phyloP scores from a whole-genome alignment of 202 grass and related monocot species.

The Musa balbisiana region DNA sequence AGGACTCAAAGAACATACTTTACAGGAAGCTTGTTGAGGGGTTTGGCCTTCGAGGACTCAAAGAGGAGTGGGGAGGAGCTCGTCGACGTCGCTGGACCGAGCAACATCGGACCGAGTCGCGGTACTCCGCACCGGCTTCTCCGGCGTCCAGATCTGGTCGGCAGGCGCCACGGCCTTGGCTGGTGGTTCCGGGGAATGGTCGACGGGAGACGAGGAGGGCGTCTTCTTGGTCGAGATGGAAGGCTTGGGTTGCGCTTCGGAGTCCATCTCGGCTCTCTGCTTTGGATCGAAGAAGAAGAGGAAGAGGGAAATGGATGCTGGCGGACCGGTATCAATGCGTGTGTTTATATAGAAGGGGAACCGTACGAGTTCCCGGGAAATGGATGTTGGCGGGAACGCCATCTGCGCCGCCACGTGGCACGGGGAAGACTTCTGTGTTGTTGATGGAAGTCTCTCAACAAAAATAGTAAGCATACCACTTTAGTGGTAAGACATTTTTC shows the following conservation, averaged over 20 bases:
- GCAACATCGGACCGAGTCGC: constrained; percentile 2
- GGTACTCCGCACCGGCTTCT: constrained; percentile 33
- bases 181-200: background rate
- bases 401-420: too few species aligned
- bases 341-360: too few species aligned
- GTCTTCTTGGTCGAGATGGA: background rate
- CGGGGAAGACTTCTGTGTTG: too few species aligned
- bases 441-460: too few species aligned
- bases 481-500: too few species aligned
- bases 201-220: background rate
- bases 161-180: background rate
- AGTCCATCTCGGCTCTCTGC: background rate
- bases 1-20: constrained; percentile 26
- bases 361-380: too few species aligned
- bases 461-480: too few species aligned
- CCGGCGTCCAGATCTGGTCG: constrained; percentile 36
- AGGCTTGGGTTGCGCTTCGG: background rate
- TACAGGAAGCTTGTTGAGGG: constrained; percentile 39
- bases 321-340: background rate
- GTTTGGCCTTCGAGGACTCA: constrained; percentile 35
- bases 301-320: background rate
- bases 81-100: constrained; percentile 27
- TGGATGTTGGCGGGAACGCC: too few species aligned
- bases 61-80: constrained; percentile 40
- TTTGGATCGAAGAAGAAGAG: background rate